Conservation (phyloP, 2,329 filamentous ascomycete genomes). For the Phialophora verrucosa region DNA sequence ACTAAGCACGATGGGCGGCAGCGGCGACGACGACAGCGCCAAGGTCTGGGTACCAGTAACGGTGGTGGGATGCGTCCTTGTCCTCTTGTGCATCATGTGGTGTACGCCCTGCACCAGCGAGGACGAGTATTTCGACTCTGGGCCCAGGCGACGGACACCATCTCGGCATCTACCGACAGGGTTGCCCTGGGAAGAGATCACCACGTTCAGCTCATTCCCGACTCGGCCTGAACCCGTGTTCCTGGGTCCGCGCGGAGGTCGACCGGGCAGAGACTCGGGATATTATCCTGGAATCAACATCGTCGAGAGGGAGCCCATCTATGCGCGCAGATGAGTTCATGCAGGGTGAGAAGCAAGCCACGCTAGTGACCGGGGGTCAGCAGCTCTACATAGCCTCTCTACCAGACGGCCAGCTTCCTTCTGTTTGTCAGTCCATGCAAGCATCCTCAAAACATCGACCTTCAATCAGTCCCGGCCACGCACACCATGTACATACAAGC, state of each 20-base stretch:
- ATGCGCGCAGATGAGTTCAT: background rate
- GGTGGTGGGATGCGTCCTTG: constrained; percentile 22
- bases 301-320: constrained; percentile 29
- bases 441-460: background rate
- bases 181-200: constrained; percentile 23
- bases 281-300: constrained; percentile 26
- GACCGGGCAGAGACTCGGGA: background rate
- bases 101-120: constrained; percentile 11
- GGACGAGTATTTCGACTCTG: constrained; percentile 12
- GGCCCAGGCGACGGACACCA: constrained; percentile 16
- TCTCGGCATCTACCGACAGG: constrained; percentile 24
- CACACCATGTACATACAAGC: too few relatives aligned
- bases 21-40: constrained; percentile 8
- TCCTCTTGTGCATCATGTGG: constrained; percentile 13
- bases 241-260: constrained; percentile 15
- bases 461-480: too few relatives aligned
- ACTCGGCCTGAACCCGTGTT: constrained; percentile 16
- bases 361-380: too few relatives aligned
- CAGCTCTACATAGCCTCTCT: too few relatives aligned
- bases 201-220: constrained; percentile 17
- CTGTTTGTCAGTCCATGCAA: too few relatives aligned
- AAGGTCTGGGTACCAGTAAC: constrained; percentile 31
- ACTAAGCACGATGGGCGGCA: constrained; percentile 15
- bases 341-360: too few relatives aligned
- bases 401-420: too few relatives aligned